A percentile compares a stretch with the other conserved stretches of the same genome.
Evolutionary conservation across 2,329 filamentous ascomycete genomes (phyloP).

Genomic region (Esteya vermicola): DNA sequence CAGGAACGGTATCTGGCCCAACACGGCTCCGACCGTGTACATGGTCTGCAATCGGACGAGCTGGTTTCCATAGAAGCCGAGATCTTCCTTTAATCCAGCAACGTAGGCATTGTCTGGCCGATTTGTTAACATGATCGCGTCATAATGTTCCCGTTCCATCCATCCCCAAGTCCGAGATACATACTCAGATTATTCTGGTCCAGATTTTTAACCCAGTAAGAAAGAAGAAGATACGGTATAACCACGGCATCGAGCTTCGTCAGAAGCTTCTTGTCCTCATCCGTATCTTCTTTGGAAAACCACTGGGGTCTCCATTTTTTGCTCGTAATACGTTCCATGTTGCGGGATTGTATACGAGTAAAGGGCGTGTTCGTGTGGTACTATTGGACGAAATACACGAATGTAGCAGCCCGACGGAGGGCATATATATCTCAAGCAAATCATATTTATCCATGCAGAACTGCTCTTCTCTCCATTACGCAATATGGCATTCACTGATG

Average conservation of each 20-base stretch:
- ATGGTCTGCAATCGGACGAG: slow-evolving; percentile 37
- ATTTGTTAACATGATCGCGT: no score
- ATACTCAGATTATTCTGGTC: slow-evolving; percentile 16
- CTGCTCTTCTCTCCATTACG: no score
- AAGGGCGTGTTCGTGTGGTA: no score
- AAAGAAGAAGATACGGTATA: slow-evolving; percentile 39
- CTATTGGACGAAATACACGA: no score
- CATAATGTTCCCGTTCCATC: no score
- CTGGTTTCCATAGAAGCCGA: slow-evolving; percentile 25
- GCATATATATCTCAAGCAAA: no score
- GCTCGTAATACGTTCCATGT: no score
- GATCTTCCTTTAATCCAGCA: slow-evolving; percentile 29
- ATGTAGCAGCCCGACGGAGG: no score
- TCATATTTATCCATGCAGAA: no score
- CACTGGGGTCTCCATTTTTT: slow-evolving; percentile 26
- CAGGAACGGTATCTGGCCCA: slow-evolving; percentile 18
- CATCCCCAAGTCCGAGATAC: no score
- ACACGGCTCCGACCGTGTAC: slow-evolving; percentile 18
- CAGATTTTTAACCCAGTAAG: slow-evolving; percentile 43
- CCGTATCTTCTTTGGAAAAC: slow-evolving; percentile 33
- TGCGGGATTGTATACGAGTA: no score
- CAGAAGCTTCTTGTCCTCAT: slow-evolving; percentile 35
- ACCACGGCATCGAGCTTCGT: slow-evolving; percentile 40
- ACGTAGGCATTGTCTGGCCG: slow-evolving; percentile 32
- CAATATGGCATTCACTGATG: no score